Percentiles rank a stretch among this genome's conserved stretches.
These are phyloP conservation scores for Diaporthe vexans DNA, from an alignment of 2,329 filamentous ascomycete genomes.

Conservation along the genomic window DNA sequence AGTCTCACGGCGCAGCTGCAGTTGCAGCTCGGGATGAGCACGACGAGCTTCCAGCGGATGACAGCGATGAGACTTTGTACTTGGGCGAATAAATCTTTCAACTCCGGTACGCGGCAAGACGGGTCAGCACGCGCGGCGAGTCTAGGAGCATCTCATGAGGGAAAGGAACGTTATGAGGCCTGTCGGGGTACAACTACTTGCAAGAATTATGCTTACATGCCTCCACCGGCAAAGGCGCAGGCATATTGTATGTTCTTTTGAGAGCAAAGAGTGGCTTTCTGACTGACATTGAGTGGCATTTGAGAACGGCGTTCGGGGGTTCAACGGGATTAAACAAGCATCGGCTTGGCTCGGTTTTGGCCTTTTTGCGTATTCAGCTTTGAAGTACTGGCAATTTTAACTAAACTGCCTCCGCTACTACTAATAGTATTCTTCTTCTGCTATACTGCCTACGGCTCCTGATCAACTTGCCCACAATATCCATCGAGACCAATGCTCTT, in stretches of 20 bases:
- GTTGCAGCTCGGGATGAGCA: not conserved
- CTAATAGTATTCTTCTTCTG: slow-evolving; percentile 21
- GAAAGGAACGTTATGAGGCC: slow-evolving; percentile 3
- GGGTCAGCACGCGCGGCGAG: not conserved
- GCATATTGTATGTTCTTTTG: slow-evolving; percentile 12
- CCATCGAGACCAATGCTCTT: not conserved
- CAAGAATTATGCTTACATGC: slow-evolving; percentile 31
- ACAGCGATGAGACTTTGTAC: slow-evolving; percentile 30
- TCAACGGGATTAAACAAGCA: slow-evolving; percentile 2
- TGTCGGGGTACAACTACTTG: slow-evolving; percentile 1
- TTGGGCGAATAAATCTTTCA: not conserved
- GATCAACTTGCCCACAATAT: not conserved
- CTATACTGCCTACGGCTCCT: not conserved
- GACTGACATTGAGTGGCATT: slow-evolving; percentile 28
- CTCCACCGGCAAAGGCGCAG: slow-evolving; percentile 32
- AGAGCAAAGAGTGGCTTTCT: slow-evolving; percentile 27
- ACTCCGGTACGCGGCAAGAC: not conserved
- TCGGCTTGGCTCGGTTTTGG: slow-evolving; percentile 11
- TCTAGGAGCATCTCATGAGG: not conserved
- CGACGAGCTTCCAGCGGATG: not conserved
- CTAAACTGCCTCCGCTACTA: slow-evolving; percentile 8
- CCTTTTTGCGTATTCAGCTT: slow-evolving; percentile 15
- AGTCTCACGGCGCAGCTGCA: slow-evolving; percentile 14
- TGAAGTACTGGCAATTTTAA: slow-evolving; percentile 17
- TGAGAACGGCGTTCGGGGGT: slow-evolving; percentile 30